Base-by-base conservation (phyloP, 108 stramenopile genomes). In the Skeletonema potamos region DNA sequence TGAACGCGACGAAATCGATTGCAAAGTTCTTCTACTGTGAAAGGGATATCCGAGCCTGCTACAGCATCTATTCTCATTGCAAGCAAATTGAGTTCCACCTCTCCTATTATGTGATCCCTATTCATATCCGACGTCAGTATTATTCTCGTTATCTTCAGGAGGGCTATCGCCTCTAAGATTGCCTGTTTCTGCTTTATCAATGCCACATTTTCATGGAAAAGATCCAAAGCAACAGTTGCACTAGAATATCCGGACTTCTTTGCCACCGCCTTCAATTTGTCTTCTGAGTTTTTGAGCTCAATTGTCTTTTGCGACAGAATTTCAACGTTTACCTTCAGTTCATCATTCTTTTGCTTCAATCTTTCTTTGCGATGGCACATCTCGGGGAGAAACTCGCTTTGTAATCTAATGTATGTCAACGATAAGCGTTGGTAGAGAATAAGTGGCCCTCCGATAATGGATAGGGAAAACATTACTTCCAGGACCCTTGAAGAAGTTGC, bases 21-120 rank as follows among this genome's bases (percentile, higher is more conserved):
- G 30, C 43, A 54, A 61, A 76, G 28, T 41, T 76, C 75, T 37
- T 69, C 24, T 11, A 28, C 66, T 27, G 67, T 69, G 43, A 76
- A 76, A 0, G 75, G 75, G 4, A 7, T 34, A 34, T 34, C 34
- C 13, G 68, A 61, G 7, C 75, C 75, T 54, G 68, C 75, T 27
- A n/a, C n/a, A n/a, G 68, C 68, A 32, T 78, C 62, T 29, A 78
- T 56, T 5, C 77, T 51, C 27, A 27, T 26, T 20, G 77, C 64
- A 36, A 70, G 65, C 33, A 78, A 27, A 17, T 66, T 71, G 27
- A 78, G 64, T 54, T 78, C 77, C 20, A 57, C 29, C 10, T 78
- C 70, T 17, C 77, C 77, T 37, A 78, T 60, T 27, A 62, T 60
- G 58, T 66, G 70, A 62, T 78, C 68, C 6, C 56, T 54, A 30